phyloP scores from a whole-genome alignment of 805 yeast species.

The Teunomyces pallodes region DNA sequence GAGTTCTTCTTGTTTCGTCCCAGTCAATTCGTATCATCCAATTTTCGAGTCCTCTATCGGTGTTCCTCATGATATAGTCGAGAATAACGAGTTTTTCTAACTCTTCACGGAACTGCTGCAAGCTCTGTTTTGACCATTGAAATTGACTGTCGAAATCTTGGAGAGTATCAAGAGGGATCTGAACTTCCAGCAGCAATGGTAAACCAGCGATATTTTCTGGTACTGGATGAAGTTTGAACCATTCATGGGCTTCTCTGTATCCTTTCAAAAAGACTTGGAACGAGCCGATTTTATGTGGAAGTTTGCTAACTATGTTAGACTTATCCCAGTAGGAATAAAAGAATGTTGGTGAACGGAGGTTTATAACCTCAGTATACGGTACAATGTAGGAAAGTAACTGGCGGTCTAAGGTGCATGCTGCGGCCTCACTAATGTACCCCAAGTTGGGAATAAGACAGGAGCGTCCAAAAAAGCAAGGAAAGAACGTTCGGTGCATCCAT shows the following conservation, averaged over 20 bases:
- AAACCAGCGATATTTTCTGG: constrained; percentile 33
- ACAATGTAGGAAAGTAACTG: constrained; percentile 59
- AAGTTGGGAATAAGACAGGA: constrained; percentile 70
- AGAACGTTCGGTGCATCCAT: constrained; percentile 72
- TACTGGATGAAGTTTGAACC: constrained; percentile 54
- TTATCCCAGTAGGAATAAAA: constrained; percentile 53
- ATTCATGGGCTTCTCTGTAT: constrained; percentile 59
- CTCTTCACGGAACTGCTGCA: constrained; percentile 56
- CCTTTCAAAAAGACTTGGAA: constrained; percentile 61
- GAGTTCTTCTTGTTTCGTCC: constrained; percentile 13
- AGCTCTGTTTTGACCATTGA: constrained; percentile 50
- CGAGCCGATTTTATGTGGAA: constrained; percentile 58
- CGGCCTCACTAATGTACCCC: constrained; percentile 71
- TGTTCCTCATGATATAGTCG: constrained; percentile 71
- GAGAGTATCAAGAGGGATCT: neutral
- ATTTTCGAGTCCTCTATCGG: constrained; percentile 72
- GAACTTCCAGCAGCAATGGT: constrained; percentile 12
- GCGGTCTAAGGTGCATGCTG: constrained; percentile 64
- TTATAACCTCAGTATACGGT: constrained; percentile 62
- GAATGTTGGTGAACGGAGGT: constrained; percentile 47
- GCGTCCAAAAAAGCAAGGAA: constrained; percentile 76
- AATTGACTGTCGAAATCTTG: constrained; percentile 25
- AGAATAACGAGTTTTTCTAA: constrained; percentile 67
- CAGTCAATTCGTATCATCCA: constrained; percentile 72
- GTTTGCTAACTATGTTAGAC: constrained; percentile 19